Conservation (phyloP, 164 flowering plant species). For the Nelumbo lutea region DNA sequence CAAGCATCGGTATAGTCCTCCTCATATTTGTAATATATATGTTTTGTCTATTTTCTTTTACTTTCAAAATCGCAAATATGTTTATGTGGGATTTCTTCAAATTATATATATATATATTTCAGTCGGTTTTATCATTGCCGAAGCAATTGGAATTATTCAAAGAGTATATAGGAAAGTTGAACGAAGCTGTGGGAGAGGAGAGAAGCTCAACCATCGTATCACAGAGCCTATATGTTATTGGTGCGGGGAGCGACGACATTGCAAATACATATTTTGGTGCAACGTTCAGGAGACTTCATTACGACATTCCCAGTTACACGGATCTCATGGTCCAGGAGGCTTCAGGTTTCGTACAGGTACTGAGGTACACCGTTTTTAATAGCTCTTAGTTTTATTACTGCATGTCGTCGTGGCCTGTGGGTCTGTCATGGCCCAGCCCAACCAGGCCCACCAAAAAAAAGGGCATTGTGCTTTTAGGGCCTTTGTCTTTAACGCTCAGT, state of each 20-base stretch:
- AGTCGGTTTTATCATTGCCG: slow-evolving; percentile 20
- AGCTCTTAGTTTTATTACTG: too few species aligned
- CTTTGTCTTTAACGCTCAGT: too few species aligned
- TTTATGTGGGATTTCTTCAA: too few species aligned
- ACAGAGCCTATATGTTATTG: slow-evolving; percentile 18
- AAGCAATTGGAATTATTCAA: slow-evolving; percentile 35
- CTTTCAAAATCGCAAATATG: background rate
- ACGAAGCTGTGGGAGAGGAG: slow-evolving; percentile 25
- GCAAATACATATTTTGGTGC: slow-evolving; percentile 29
- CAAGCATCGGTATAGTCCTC: slow-evolving; percentile 19
- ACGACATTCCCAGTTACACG: slow-evolving; percentile 25
- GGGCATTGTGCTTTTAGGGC: too few species aligned
- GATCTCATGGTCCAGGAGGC: slow-evolving; percentile 24
- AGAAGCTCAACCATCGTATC: slow-evolving; percentile 17
- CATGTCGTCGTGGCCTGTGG: too few species aligned
- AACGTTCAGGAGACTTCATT: slow-evolving; percentile 11
- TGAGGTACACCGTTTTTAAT: too few species aligned
- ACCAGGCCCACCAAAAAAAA: too few species aligned
- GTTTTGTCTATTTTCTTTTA: background rate
- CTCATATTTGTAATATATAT: too few species aligned
- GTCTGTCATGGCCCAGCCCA: too few species aligned
- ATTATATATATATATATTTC: background rate
- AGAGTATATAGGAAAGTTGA: slow-evolving; percentile 24
- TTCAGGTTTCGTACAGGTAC: slow-evolving; percentile 25
- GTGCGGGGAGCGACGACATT: slow-evolving; percentile 38